Base-by-base conservation (phyloP, 768 basidiomycete species). In the Pulveroboletus sp. region DNA sequence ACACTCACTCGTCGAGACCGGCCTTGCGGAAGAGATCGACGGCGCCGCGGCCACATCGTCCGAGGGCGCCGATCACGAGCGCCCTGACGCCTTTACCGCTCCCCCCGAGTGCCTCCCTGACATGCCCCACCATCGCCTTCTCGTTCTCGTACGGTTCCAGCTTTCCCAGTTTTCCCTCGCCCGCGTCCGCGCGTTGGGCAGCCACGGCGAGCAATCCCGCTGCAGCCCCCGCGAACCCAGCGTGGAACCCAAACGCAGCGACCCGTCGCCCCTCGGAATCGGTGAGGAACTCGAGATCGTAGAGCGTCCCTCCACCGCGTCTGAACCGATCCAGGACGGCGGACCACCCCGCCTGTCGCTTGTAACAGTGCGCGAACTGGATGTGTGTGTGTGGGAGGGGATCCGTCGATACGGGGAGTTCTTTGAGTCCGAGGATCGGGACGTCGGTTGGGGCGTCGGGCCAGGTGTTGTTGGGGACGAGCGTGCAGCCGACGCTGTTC, bases 311-410 rank as follows among this genome's bases (percentile, higher is more conserved):
- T 19, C 77, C 76, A 13, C 94, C 96, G 42, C 76, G 76, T 65
- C 80, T 73, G 76, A 97, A 99, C 19, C 96, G 87, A 26, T 82
- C 75, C 24, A 99, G 82, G 27, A 97, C 81, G 37, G 81, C 74
- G 9, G 81, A 76, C 95, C 96, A 99, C 19, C 96, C 96, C 2
- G 78, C 91, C 67, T 99, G 96, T 36, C 81, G 73, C 72, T 99
- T 99, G 80, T 90, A 98, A 71, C 94, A 96, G 68, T 98, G 96
- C 4, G 93, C 94, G 60, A 98, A 99, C 61, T 96, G 93, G 63
- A 99, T 93, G 70, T 99, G 96, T 3, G 89, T 92, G 70, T 99
- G 96, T 8, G 81, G 83, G 16, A 99, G 74, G 19, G 95, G 88
- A 29, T 83, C 83, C 39, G 80, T 76, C 35, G 92, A 94, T 46